Evolutionary conservation across 805 yeast genomes (phyloP), one percentile per base, ranked within the genome.

Genomic region (Ogataea paraovalis): DNA sequence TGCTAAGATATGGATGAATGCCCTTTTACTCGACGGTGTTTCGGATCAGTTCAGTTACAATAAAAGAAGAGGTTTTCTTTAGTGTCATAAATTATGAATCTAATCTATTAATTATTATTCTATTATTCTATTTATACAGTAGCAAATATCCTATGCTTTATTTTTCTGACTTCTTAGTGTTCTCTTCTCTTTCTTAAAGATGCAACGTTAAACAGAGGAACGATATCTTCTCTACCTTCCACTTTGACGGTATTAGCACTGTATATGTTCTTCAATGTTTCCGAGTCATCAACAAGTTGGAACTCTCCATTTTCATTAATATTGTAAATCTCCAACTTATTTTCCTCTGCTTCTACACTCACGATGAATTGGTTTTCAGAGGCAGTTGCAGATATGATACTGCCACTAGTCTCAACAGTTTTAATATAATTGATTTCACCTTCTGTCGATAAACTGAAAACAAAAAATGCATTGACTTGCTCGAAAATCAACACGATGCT

Each of bases 151-250:
- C n/a, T n/a, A n/a, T n/a, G 19, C 10, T 22, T 14, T n/a, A 2
- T 19, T 7, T 32, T n/a, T n/a, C n/a, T n/a, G n/a, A n/a, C n/a
- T 5, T 9, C 21, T 62, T 63, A 81, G 61, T 81, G 83, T 55
- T 82, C 87, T 60, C 85, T 77, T 66, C 87, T 74, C 64, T 82
- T 82, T 59, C 86, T 76, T 52, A 82, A 67, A 39, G 76, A 70
- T 47, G 72, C 72, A 32, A 76, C 69, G 34, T 73, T 71, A 60
- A 79, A 80, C 50, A 82, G 71, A 14, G 86, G 85, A 54, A 78
- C 68, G 39, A 74, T 58, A 38, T 65, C 66, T 2, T 73, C 74
- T 2, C 63, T 61, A 18, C 68, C 65, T 9, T 66, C 56, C 4
- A 60, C 61, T 3, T 70, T 66, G 38, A 70, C 67, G 4, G 64